phyloP scores from a whole-genome alignment of 2,329 filamentous ascomycete species.

The Neopestalotiopsis rosae region DNA sequence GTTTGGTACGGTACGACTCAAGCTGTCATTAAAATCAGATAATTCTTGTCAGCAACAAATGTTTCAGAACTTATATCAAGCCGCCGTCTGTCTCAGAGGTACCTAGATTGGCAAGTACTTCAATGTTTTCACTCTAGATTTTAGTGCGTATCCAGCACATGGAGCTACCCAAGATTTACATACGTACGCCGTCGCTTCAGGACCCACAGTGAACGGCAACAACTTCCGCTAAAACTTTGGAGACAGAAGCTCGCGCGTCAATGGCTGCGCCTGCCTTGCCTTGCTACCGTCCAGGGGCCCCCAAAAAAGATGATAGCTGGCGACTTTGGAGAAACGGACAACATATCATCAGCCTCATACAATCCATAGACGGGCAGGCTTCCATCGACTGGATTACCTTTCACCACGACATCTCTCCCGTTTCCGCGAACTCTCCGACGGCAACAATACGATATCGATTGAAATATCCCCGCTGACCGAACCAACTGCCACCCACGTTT shows the following conservation, averaged over 20 bases:
- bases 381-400: not conserved
- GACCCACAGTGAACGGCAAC: not conserved
- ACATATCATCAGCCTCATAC: not conserved
- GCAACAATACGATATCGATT: not conserved
- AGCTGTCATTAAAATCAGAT: not conserved
- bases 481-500: not conserved
- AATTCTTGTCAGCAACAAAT: not conserved
- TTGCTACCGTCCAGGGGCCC: not conserved
- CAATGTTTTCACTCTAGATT: too few species aligned
- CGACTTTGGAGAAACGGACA: conserved; percentile 8
- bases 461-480: not conserved
- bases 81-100: not conserved
- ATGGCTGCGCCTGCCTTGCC: not conserved
- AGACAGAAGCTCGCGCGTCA: not conserved
- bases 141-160: too few species aligned
- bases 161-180: too few species aligned
- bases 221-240: not conserved
- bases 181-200: not conserved
- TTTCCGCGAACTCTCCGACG: not conserved
- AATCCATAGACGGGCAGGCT: not conserved
- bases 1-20: too few species aligned
- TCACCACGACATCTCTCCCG: not conserved
- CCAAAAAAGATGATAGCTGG: conserved; percentile 15
- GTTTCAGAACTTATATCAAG: not conserved
- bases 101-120: not conserved